phyloP scores from a whole-genome alignment of 1,139 yeast genomes.

The Blastobotrys raffinosifermentans region DNA sequence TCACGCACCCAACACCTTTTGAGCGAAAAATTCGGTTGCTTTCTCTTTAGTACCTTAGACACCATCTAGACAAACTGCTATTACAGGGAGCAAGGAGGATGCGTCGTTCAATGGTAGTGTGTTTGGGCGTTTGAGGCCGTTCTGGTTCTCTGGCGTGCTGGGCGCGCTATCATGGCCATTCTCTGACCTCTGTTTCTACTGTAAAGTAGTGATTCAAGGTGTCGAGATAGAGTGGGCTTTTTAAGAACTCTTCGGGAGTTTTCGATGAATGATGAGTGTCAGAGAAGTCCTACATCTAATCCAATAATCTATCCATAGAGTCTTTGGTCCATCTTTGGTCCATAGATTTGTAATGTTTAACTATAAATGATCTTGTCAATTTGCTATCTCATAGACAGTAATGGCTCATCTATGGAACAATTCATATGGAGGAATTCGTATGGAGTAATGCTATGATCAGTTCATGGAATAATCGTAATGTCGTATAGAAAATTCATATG shows the following conservation, averaged over 20 bases:
- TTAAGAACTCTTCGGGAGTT: conserved; percentile 55
- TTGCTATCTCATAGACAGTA: no score
- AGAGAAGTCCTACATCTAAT: conserved; percentile 46
- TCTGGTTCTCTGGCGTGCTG: conserved; percentile 1
- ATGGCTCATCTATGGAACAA: no score
- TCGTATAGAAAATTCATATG: not conserved
- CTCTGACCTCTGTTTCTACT: conserved; percentile 4
- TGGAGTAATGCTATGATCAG: no score
- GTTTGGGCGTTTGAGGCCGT: conserved; percentile 1
- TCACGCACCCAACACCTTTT: no score
- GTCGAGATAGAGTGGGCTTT: conserved; percentile 42
- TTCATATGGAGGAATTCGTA: no score
- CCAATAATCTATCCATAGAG: conserved; percentile 4
- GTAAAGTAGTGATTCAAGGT: conserved; percentile 35
- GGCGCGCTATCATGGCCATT: conserved; percentile 7
- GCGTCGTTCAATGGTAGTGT: not conserved
- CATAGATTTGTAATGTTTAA: no score
- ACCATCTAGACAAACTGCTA: conserved; percentile 18
- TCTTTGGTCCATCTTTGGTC: not conserved
- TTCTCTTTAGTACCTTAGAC: conserved; percentile 8
- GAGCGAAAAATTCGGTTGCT: not conserved
- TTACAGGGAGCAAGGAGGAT: conserved; percentile 7
- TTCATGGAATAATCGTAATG: no score
- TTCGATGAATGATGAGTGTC: conserved; percentile 50
- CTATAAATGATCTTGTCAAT: no score